Percentiles rank a stretch among this genome's conserved stretches.
These are phyloP conservation scores for Trypanosoma platydactyli DNA, from an alignment of 208 protist genomes.

Conservation along the genomic window DNA sequence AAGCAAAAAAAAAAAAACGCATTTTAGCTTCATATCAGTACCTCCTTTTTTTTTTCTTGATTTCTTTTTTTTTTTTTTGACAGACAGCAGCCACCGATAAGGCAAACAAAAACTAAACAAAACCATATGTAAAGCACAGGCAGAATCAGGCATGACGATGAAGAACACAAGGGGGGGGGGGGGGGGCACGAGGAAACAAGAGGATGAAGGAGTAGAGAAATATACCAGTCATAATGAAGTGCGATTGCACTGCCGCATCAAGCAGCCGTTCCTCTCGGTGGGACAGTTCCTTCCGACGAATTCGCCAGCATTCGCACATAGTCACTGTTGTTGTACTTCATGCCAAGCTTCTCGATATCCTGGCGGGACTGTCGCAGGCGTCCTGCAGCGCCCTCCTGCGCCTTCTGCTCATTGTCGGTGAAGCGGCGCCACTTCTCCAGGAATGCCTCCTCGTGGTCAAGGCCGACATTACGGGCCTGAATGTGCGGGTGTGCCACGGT, in stretches of 20 bases:
- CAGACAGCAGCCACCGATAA: background rate
- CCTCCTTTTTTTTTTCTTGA: conserved; percentile 10
- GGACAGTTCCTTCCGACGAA: background rate
- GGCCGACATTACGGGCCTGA: conserved; percentile 51
- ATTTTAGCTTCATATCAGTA: background rate
- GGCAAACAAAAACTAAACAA: background rate
- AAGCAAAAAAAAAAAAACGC: background rate
- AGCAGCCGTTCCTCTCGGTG: background rate
- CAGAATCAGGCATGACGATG: conserved; percentile 12
- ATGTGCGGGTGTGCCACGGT: conserved; percentile 70
- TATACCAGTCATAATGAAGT: background rate
- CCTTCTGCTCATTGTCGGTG: conserved; percentile 48
- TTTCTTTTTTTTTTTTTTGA: conserved; percentile 12
- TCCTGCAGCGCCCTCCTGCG: conserved; percentile 45
- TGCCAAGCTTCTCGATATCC: conserved; percentile 39
- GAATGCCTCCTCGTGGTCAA: conserved; percentile 65
- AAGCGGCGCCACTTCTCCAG: conserved; percentile 54
- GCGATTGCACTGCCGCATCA: background rate
- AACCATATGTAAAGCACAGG: conserved; percentile 8
- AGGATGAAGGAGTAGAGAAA: conserved; percentile 18
- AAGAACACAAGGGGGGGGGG: no score
- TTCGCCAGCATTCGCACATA: conserved; percentile 44
- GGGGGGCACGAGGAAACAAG: conserved; percentile 5
- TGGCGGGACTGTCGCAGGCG: conserved; percentile 41
- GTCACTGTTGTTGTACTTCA: conserved; percentile 72